A percentile compares a stretch with the other conserved stretches of the same genome.
Conservation (phyloP, 805 yeast genomes). For the Debaryomyces tyrocola region DNA sequence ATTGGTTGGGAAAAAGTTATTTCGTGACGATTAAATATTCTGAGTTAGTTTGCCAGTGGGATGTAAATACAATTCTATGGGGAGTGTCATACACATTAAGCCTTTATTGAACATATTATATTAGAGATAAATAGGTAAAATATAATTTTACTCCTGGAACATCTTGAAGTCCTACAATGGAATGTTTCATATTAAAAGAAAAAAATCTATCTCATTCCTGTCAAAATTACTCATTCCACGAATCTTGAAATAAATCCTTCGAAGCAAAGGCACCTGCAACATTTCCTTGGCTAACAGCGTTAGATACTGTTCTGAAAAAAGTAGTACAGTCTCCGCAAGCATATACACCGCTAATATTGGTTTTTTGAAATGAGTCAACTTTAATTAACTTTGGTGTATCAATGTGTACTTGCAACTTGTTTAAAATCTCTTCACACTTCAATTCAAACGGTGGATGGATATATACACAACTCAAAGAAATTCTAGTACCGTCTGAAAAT, state of each 20-base stretch:
- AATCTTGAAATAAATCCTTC: conserved; percentile 1
- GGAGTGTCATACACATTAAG: no score
- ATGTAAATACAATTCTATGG: no score
- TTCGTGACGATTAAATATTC: no score
- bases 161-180: no score
- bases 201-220: no score
- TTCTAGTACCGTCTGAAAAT: conserved; percentile 4
- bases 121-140: no score
- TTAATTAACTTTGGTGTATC: conserved; percentile 1
- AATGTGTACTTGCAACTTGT: conserved; percentile 2
- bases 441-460: conserved; percentile 2
- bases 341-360: conserved; percentile 6
- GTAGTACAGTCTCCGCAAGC: conserved; percentile 9
- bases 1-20: no score
- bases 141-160: no score
- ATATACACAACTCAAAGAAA: conserved; percentile 1
- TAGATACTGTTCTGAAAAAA: conserved; percentile 3
- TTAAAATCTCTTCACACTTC: conserved; percentile 2
- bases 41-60: no score
- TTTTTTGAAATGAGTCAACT: conserved; percentile 3
- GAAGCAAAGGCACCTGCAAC: conserved; percentile 1
- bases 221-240: not conserved
- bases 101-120: no score
- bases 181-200: no score
- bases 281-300: conserved; percentile 10